Base-by-base conservation (phyloP, 2,329 filamentous ascomycete genomes). In the Stemphylium lycopersici region DNA sequence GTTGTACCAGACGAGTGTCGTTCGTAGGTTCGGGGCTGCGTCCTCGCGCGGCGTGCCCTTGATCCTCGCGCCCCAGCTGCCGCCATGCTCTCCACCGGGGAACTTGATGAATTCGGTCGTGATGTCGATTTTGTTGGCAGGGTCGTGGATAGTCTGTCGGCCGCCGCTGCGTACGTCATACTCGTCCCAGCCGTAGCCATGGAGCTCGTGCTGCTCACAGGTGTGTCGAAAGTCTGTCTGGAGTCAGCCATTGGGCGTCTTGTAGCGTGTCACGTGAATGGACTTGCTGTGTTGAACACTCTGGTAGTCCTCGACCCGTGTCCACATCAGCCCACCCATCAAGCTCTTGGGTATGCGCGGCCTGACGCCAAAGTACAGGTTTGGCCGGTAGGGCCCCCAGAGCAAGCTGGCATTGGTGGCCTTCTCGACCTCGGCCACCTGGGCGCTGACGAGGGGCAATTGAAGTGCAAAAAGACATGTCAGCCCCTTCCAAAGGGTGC, bases 151-250 rank as follows among this genome's bases (percentile, higher is more conserved):
- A 0, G 90, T 90, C 77, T 99, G 91, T 18, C 90, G 83, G 51
- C 95, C 95, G 58, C 95, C 95, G 52, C 83, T 89, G 53, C 95
- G 84, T 18, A 92, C 88, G 76, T 99, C 95, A 75, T 96, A 99
- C 73, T 96, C 91, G 68, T 98, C 93, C 95, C 95, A 99, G 58
- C 95, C 95, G 75, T 99, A 99, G 51, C 93, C 93, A 42, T 87
- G 89, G 84, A 99, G 96, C 73, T 96, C 91, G 74, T 95, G 86
- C 75, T 99, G 95, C 76, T 98, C 95, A 78, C 95, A 99, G 0
- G 95, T 97, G 75, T 96, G 92, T 61, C 95, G 87, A 67, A 97
- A 89, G 66, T 88, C 91, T 95, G 71, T 2, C 48, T 29, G 26
- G 22, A 16, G 16, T 56, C n/a, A 55, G 63, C 72, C 31, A 49